Base-by-base conservation (phyloP, 352 stramenopile species). In the Phytopythium vexans region DNA sequence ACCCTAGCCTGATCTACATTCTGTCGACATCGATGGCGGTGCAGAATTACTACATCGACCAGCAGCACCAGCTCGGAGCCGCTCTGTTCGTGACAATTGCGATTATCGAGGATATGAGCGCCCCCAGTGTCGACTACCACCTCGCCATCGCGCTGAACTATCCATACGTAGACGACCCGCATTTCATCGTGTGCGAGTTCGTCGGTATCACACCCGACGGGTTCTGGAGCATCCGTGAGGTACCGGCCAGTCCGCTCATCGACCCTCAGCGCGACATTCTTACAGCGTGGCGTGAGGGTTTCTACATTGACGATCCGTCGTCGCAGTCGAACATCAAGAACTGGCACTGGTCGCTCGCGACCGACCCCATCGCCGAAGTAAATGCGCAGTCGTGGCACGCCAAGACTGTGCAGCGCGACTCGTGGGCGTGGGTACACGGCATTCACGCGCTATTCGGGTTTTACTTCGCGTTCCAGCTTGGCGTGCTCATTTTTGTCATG, bases 401-500 rank as follows among this genome's bases (percentile, higher is more conserved):
- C 9, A 52, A 57, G 34, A 36, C 66, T 1, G 62, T 79, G 5
- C 55, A 77, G 5, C 66, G 63, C 12, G 69, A 84, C 53, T 68
- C 62, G 6, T 84, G 74, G 74, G 62, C 70, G 0, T 84, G 70
- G 74, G 58, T 52, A 1, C 71, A 78, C n/a, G 52, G 60, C 4
- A 42, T 77, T 3, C 71, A 78, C 15, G 40, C 60, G 5, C 38
- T 68, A 11, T 74, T 82, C 8, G 71, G 57, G 6, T 11, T 62
- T 10, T 49, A 46, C 21, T 56, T 56, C 11, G 45, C 76, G 6
- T 55, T 78, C 21, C 48, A 69, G 15, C 41, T 76, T 8, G 14
- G 50, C 3, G 40, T 78, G 12, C 36, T 82, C 16, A 32, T 58
- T 6, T 54, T 82, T 41, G 49, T 74, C 1, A 63, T 69, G n/a